Base-by-base conservation (phyloP, 768 basidiomycete genomes). In the Tricholoma saponaceum region DNA sequence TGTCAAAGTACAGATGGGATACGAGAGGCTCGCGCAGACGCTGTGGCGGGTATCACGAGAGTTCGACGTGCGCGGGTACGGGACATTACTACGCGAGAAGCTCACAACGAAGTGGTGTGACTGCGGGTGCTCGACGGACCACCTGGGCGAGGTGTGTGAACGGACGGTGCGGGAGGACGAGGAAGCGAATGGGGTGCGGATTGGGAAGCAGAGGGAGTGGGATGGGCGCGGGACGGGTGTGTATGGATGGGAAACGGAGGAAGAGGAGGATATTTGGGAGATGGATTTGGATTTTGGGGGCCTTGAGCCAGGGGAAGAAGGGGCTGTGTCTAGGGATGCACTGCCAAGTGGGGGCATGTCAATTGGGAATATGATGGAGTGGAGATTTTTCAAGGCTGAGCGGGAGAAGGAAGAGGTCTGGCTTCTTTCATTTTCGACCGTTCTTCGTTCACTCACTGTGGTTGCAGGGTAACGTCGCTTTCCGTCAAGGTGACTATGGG, bases 231-330 rank as follows among this genome's bases (percentile, higher is more conserved):
- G 88, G 62, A 84, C 81, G 54, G 87, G 88, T 3, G 76, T 90
- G 3, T 80, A 75, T 63, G 87, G 86, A 1, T 90, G 89, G 88
- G 86, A 84, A 63, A 87, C 86, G 10, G 80, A 82, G 58, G 85
- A 87, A 47, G 88, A 90, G 61, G 88, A 90, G 59, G 88, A 90
- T 60, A 78, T 87, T 7, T 90, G 88, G 89, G 86, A 86, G 57
- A 70, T 85, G 28, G 84, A 85, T 53, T 71, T 90, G 7, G 87
- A 89, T 66, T 87, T 87, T 65, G 82, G 81, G 0, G 79, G 75
- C 4, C 65, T 74, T 58, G 84, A 84, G 41, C 73, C 79, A 0
- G 83, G 83, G 37, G 83, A 81, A 54, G 68, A 66, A 33, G 5
- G 46, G n/a, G 46, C 23, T 47, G 46, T 16, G 5, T 16, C 14